These are phyloP conservation scores for Pseudocercospora pini-densiflorae DNA, from an alignment of 2,329 filamentous ascomycete genomes.

Conservation along the genomic window DNA sequence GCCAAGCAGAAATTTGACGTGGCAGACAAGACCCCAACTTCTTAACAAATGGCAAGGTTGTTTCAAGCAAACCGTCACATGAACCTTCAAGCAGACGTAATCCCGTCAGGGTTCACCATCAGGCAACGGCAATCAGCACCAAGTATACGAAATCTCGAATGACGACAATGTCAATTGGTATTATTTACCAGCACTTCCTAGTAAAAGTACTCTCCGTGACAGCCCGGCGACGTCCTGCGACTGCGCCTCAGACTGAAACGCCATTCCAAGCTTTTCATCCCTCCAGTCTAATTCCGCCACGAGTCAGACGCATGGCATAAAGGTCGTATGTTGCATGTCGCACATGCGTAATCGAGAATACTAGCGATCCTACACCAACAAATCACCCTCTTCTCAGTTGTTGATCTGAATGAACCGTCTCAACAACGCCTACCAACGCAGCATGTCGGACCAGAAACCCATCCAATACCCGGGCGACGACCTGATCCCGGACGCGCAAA, in stretches of 20 bases:
- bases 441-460: neutral
- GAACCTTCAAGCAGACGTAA: neutral
- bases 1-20: neutral
- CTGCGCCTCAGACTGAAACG: neutral
- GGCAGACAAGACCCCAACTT: no score
- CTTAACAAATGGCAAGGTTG: no score
- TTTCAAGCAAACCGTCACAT: neutral
- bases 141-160: no score
- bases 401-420: neutral
- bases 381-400: no score
- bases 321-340: neutral
- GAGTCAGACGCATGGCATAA: neutral
- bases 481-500: constrained; percentile 24
- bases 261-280: neutral
- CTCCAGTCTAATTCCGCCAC: neutral
- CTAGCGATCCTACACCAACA: no score
- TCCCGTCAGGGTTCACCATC: neutral
- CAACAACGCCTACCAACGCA: neutral
- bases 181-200: neutral
- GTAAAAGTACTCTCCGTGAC: no score
- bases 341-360: neutral
- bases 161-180: no score
- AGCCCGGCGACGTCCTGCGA: no score
- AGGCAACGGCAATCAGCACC: neutral
- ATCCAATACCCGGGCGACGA: constrained; percentile 24